Base-by-base conservation (phyloP, 768 basidiomycete genomes). In the Trametes cinnabarina region DNA sequence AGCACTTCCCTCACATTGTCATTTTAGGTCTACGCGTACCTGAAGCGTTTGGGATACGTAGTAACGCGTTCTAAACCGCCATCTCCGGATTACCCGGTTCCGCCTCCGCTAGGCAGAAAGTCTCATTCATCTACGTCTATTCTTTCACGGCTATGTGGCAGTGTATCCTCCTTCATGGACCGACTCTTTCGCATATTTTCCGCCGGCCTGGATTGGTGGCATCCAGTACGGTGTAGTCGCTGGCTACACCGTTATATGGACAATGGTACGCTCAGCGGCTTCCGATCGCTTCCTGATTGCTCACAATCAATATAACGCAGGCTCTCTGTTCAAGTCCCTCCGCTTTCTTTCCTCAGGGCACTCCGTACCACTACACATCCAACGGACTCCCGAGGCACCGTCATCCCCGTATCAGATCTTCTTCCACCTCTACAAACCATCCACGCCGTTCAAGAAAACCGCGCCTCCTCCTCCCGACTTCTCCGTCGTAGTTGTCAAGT, bases 371-470 rank as follows among this genome's bases (percentile, higher is more conserved):
- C 73, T 86, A 20, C 69, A 76, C 42, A 65, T 73, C 46, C 65
- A 71, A 4, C 63, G 67, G 32, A 57, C 56, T 28, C 51, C 63
- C 47, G n/a, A 37, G 23, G 14, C 32, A 6, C 28, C 58, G 41
- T 48, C 69, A 2, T 82, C 86, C 1, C 88, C 88, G 0, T 98
- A 95, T 69, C 76, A 82, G 49, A 80, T 92, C 3, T 98, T 97
- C 74, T 98, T 80, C 72, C 88, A 97, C 66, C 77, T 93, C 4
- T 96, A 95, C 76, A 97, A 96, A 67, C 96, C 96, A 2, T 85
- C 84, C 7, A 92, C 92, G 0, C 79, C 89, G 8, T 96, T 86
- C 75, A 87, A 83, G 68, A 92, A 87, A 74, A 88, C 84, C 0
- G 74, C 81, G 1, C 90, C 88, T 5, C 85, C 87, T 6, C 77